Base-by-base conservation (phyloP, 208 protist genomes). In the Crithidia mellificae region DNA sequence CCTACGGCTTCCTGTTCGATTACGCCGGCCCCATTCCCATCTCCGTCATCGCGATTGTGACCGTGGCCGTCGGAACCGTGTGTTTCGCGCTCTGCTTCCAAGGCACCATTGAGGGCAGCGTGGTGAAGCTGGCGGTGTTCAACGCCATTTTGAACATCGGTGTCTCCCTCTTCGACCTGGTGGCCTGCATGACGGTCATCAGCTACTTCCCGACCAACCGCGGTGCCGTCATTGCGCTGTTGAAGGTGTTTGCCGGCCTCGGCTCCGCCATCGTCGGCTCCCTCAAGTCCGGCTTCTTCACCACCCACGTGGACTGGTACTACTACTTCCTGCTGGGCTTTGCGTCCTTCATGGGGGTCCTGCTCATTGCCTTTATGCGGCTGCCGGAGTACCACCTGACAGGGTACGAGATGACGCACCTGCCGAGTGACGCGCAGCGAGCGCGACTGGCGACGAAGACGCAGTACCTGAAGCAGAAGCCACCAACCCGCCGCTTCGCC, bases 231-330 rank as follows among this genome's bases (percentile, higher is more conserved):
- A 72, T 81, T 15, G 77, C 78, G 39, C 58, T 90, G 46, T 76
- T 84, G 52, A 90, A 90, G 71, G 81, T 75, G 15, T 82, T 86
- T 71, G 68, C 75, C 15, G 84, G 84, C n/a, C 77, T 90, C 53
- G 84, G 84, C 39, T 84, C 77, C 14, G 75, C 80, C 9, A 58
- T 90, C 25, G 63, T 81, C 17, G 50, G 76, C 27, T 74, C 61
- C 17, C 79, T 85, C 56, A 82, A 82, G 47, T 12, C 63, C 30
- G 47, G 74, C 53, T 74, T 70, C 30, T 73, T 79, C 36, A 77
- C 66, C 54, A 75, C 76, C 36, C 74, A 72, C 68, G 62, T 80
- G 46, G 15, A 72, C 46, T 68, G 49, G 49, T 51, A 72, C 61
- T 55, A 83, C 49, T 73, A 68, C 34, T 78, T 64, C 54, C 74